Evolutionary conservation across 2,329 filamentous ascomycete species (phyloP).

Genomic region (Aspergillus sp.): DNA sequence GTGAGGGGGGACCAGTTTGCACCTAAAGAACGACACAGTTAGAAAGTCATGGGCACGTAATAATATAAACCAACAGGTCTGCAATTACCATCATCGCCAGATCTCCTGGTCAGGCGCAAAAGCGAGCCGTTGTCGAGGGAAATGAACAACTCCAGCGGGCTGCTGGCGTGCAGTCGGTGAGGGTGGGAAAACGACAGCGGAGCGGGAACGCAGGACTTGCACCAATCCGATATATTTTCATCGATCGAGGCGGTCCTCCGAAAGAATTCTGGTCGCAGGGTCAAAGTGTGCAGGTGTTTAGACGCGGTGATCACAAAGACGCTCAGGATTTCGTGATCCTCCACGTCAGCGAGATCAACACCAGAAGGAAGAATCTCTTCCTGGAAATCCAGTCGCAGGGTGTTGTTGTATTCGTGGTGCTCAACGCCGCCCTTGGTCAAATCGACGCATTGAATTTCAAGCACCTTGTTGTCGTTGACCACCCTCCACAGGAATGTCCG

Average conservation of each 20-base stretch:
- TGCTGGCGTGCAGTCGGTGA: conserved; percentile 76
- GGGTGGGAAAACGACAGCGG: conserved; percentile 74
- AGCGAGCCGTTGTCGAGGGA: conserved; percentile 54
- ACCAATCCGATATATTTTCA: conserved; percentile 71
- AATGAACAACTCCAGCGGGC: conserved; percentile 71
- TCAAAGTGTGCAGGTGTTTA: conserved; percentile 81
- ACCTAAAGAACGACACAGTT: conserved; percentile 21
- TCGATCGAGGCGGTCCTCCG: conserved; percentile 67
- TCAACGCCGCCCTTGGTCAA: conserved; percentile 67
- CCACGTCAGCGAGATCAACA: conserved; percentile 76
- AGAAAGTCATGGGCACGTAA: conserved; percentile 7
- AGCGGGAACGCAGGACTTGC: conserved; percentile 71
- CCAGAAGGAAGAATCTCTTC: conserved; percentile 72
- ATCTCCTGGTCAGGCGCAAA: conserved; percentile 66
- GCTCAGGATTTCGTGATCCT: conserved; percentile 73
- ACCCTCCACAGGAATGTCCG: conserved; percentile 90
- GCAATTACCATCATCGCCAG: conserved; percentile 49
- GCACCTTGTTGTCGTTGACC: conserved; percentile 71
- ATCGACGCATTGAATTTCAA: conserved; percentile 83
- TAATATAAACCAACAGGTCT: conserved; percentile 7
- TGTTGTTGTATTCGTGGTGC: conserved; percentile 66
- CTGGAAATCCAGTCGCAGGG: conserved; percentile 75
- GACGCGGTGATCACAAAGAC: conserved; percentile 76
- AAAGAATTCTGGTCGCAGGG: conserved; percentile 80
- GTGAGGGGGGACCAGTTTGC: conserved; percentile 47